These are phyloP conservation scores for Trichoderma semiorbis DNA, from an alignment of 2,329 filamentous ascomycete genomes.

Conservation along the genomic window DNA sequence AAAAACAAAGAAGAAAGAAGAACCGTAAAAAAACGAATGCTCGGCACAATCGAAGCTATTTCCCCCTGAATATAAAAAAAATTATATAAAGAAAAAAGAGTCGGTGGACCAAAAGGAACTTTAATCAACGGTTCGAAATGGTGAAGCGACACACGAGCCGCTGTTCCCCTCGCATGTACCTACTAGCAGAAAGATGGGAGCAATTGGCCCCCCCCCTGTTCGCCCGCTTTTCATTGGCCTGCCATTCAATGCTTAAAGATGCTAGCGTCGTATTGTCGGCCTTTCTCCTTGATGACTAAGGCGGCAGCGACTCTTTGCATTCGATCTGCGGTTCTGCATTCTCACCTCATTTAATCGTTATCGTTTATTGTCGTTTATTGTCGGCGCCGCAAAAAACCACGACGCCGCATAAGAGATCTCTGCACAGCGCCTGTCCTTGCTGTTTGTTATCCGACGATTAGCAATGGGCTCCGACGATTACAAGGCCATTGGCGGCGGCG, in stretches of 20 bases:
- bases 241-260: constrained; percentile 7
- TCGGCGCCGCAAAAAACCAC: not conserved
- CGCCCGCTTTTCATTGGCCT: constrained; percentile 1
- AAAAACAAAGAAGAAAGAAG: not conserved
- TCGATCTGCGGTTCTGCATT: not conserved
- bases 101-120: constrained; percentile 11
- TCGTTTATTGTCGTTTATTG: not conserved
- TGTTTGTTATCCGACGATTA: not conserved
- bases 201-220: not conserved
- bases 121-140: not conserved
- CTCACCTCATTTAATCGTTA: not conserved
- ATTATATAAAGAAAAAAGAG: not conserved
- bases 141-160: not conserved
- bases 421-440: not conserved
- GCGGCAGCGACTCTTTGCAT: not conserved
- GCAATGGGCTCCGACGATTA: constrained; percentile 75
- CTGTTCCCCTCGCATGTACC: not conserved
- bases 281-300: constrained; percentile 11
- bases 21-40: not conserved
- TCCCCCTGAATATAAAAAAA: not conserved
- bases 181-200: not conserved
- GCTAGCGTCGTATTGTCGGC: constrained; percentile 10
- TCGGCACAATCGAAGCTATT: not conserved
- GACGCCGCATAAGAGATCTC: not conserved
- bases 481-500: constrained; percentile 62